These are phyloP conservation scores for Martensiomyces pterosporus DNA, from an alignment of 192 early-diverging fungal species.

Conservation along the genomic window DNA sequence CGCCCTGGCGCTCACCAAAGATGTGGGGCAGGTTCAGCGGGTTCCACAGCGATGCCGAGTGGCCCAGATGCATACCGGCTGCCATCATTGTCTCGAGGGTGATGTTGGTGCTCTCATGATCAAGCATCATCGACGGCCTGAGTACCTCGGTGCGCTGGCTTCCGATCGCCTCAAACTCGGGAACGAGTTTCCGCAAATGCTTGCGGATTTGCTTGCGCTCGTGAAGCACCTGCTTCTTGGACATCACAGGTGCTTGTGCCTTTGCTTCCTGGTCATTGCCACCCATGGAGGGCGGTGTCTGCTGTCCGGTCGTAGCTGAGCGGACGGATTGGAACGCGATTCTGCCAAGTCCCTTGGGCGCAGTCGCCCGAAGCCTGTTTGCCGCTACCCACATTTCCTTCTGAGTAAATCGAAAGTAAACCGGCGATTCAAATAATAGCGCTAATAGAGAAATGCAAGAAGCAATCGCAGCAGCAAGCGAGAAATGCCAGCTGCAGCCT, in stretches of 20 bases:
- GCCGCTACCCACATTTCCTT: too few species aligned
- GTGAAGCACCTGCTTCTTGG: background rate
- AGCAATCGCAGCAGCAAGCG: too few species aligned
- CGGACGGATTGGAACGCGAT: too few species aligned
- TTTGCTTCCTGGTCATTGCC: background rate
- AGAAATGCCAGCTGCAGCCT: too few species aligned
- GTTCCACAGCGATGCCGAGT: constrained; percentile 72
- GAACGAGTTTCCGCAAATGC: constrained; percentile 15
- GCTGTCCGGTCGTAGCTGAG: too few species aligned
- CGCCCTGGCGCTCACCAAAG: constrained; percentile 81
- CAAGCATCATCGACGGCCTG: constrained; percentile 1
- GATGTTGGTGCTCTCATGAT: constrained; percentile 34
- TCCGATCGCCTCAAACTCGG: constrained; percentile 10
- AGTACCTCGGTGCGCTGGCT: constrained; percentile 4
- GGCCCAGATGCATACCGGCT: constrained; percentile 87
- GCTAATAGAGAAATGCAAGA: too few species aligned
- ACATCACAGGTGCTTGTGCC: constrained; percentile 2
- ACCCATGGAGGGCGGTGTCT: too few species aligned
- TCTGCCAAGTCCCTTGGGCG: too few species aligned
- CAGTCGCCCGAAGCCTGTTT: too few species aligned
- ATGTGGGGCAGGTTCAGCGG: constrained; percentile 81
- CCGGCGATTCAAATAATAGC: too few species aligned
- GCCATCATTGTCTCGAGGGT: constrained; percentile 69
- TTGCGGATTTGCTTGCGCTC: constrained; percentile 8
- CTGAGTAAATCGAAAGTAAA: too few species aligned